phyloP scores from a whole-genome alignment of 2,329 filamentous ascomycete genomes.

The Cordyceps militaris region DNA sequence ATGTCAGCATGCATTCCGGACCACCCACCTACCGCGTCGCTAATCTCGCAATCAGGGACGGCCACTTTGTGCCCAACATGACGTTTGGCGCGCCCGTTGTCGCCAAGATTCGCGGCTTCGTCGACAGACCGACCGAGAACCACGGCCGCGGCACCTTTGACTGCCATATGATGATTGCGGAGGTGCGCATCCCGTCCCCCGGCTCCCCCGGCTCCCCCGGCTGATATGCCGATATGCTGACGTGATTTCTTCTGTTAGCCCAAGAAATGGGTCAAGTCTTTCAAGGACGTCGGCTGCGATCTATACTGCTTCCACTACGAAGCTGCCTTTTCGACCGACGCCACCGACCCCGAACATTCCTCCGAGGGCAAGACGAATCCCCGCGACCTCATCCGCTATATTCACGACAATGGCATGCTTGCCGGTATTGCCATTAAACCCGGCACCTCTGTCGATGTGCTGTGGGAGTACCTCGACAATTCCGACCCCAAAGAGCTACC shows the following conservation, averaged over 20 bases:
- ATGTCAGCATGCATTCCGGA: slow-evolving; percentile 42
- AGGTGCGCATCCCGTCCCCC: slow-evolving; percentile 56
- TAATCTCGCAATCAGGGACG: slow-evolving; percentile 60
- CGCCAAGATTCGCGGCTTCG: slow-evolving; percentile 82
- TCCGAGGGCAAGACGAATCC: slow-evolving; percentile 71
- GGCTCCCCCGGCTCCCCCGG: background rate
- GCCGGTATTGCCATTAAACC: slow-evolving; percentile 96
- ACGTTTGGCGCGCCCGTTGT: slow-evolving; percentile 95
- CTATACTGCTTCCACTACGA: slow-evolving; percentile 99
- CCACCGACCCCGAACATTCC: slow-evolving; percentile 65
- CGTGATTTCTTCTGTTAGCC: slow-evolving; percentile 47
- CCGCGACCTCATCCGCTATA: slow-evolving; percentile 78
- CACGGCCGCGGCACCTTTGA: slow-evolving; percentile 89
- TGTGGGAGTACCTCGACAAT: slow-evolving; percentile 82
- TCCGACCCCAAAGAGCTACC: slow-evolving; percentile 67
- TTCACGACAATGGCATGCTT: slow-evolving; percentile 80
- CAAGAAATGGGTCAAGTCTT: slow-evolving; percentile 96
- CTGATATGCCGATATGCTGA: slow-evolving; percentile 1
- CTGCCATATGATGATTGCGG: slow-evolving; percentile 99
- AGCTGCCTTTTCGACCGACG: slow-evolving; percentile 81
- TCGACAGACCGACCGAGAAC: slow-evolving; percentile 62
- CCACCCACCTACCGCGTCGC: background rate
- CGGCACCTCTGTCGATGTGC: slow-evolving; percentile 78
- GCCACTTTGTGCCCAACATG: slow-evolving; percentile 97
- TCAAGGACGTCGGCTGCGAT: slow-evolving; percentile 89